These are phyloP conservation scores for Glycine soja DNA, from an alignment of 306 rosid species.

Conservation along the genomic window DNA sequence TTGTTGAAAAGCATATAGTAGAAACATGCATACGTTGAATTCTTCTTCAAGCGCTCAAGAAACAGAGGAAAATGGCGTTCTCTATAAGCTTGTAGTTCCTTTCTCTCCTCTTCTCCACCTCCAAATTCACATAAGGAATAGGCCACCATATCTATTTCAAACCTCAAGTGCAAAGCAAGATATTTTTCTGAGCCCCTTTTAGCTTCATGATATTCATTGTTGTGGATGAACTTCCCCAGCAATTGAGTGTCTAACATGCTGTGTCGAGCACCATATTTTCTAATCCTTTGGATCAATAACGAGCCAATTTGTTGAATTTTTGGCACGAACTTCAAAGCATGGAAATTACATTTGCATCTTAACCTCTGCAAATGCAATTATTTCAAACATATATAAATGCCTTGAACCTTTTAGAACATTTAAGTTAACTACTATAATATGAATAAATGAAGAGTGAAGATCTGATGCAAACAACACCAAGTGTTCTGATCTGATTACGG, in stretches of 20 bases:
- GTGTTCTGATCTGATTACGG: not conserved
- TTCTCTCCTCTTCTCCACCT: slow-evolving; percentile 79
- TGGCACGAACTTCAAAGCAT: slow-evolving; percentile 77
- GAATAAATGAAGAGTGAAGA: not conserved
- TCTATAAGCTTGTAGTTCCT: slow-evolving; percentile 84
- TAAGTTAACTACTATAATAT: not conserved
- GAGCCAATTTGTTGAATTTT: slow-evolving; percentile 83
- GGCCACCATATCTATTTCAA: slow-evolving; percentile 95
- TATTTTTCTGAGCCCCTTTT: slow-evolving; percentile 60
- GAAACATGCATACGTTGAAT: slow-evolving; percentile 60
- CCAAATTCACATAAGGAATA: slow-evolving; percentile 95
- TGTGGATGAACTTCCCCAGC: slow-evolving; percentile 72
- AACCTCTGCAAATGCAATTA: slow-evolving; percentile 62
- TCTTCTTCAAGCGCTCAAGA: slow-evolving; percentile 86
- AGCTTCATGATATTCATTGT: slow-evolving; percentile 46
- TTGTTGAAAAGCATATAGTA: slow-evolving; percentile 6
- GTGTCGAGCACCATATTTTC: slow-evolving; percentile 59
- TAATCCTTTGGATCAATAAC: slow-evolving; percentile 71
- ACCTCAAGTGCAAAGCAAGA: slow-evolving; percentile 93
- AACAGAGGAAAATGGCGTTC: slow-evolving; percentile 86
- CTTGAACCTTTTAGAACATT: not conserved
- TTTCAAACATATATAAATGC: slow-evolving; percentile 25
- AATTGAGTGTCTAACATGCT: slow-evolving; percentile 76
- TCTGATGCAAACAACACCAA: not conserved
- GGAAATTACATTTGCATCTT: slow-evolving; percentile 98